Base-by-base conservation (phyloP, 257 asterid species). In the Solanum bulbocastanum region DNA sequence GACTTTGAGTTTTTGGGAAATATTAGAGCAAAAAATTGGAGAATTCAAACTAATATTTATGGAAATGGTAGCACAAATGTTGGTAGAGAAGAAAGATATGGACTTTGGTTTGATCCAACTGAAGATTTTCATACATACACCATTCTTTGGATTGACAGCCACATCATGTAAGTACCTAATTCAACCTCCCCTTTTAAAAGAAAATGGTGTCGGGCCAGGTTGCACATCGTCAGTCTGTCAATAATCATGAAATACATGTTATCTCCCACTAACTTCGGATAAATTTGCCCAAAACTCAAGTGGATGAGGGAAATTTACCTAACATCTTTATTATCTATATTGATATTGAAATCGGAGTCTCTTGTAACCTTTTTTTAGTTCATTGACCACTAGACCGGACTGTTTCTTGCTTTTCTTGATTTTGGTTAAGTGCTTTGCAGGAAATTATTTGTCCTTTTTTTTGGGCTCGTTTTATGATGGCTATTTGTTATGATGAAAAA, bases 1-100 rank as follows among this genome's bases (percentile, higher is more conserved):
- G 99, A 96, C 87, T 94, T 96, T 33, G 99, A 96, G 91, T 95
- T 96, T 92, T 88, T 96, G 93, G 99, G 99, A 10, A 95, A 96
- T 85, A 92, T 95, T 84, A 93, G 97, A 81, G 98, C 96, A n/a
- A 96, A 93, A 85, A 90, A 95, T 32, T 96, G 98, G 98, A 94
- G 98, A 83, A 91, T 96, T 58, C 98, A 96, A 90, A 96, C 99
- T 12, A 96, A 96, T 79, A 87, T 96, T 49, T 96, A 96, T 89
- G 99, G 98, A 75, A 96, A 96, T 90, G 99, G 98, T 49, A 96
- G 99, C 93, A 95, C 98, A 30, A 90, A 62, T 79, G 23, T 86
- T 46, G 99, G 99, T 69, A 92, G 99, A 87, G 99, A 96, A 90
- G 99, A 96, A 88, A 90, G 98, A 94, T 95, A 93, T 49, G 97